A percentile compares a stretch with the other conserved stretches of the same genome.
phyloP scores from a whole-genome alignment of 1,284 basidiomycete species.

The Blastosporella zonata region DNA sequence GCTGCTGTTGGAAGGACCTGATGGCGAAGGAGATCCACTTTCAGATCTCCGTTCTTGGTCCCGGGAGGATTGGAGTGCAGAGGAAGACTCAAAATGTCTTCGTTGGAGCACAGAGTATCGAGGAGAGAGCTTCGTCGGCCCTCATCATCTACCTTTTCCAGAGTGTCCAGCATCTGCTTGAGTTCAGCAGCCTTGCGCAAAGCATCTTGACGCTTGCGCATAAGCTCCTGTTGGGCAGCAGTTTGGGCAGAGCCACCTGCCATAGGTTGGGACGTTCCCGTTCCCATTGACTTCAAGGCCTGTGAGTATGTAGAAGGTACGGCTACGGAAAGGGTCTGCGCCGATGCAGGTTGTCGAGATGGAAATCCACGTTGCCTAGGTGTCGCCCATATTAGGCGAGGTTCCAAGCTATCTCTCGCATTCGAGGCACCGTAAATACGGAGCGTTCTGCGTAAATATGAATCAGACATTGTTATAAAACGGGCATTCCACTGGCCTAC shows the following conservation, averaged over 20 bases:
- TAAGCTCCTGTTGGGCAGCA: constrained; percentile 37
- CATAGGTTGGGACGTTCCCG: constrained; percentile 13
- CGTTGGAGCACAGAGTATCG: constrained; percentile 63
- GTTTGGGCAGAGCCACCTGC: constrained; percentile 27
- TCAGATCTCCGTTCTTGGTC: constrained; percentile 56
- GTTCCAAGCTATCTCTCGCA: constrained; percentile 59
- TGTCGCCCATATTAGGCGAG: constrained; percentile 70
- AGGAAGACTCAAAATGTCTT: constrained; percentile 68
- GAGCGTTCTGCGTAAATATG: constrained; percentile 46
- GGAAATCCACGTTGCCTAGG: constrained; percentile 60
- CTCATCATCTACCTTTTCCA: constrained; percentile 79
- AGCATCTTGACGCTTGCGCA: constrained; percentile 51
- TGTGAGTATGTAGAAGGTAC: constrained; percentile 16
- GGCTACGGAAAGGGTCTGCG: constrained; percentile 24
- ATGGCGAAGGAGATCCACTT: constrained; percentile 74
- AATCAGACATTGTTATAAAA: not conserved
- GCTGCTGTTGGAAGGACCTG: constrained; percentile 46
- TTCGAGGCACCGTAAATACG: constrained; percentile 69
- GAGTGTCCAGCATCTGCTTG: constrained; percentile 54
- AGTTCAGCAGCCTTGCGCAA: constrained; percentile 63
- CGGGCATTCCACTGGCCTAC: constrained; percentile 35
- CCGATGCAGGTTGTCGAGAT: constrained; percentile 23
- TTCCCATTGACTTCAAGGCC: constrained; percentile 15
- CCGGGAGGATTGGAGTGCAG: constrained; percentile 68
- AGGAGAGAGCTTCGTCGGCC: constrained; percentile 66